Conservation (phyloP, 2,329 filamentous ascomycete genomes). For the Pseudogymnoascus sp. region DNA sequence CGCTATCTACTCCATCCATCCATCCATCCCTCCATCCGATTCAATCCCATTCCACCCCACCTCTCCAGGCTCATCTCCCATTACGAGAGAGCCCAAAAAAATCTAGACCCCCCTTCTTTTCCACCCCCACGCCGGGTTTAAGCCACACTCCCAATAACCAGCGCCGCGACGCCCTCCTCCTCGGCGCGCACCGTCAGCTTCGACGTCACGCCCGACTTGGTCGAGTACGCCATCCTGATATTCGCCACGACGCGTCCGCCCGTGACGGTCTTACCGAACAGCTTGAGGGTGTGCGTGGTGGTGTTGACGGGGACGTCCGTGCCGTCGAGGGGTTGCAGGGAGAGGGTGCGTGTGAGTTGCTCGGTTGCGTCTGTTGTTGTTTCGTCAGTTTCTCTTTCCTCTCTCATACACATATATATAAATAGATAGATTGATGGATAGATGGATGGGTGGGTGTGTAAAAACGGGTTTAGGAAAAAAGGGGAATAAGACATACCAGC, state of each 20-base stretch:
- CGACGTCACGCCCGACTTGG: slow-evolving; percentile 88
- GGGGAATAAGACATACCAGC: slow-evolving; percentile 52
- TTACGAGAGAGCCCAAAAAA: not conserved
- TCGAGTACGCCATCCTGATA: slow-evolving; percentile 88
- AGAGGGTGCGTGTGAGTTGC: slow-evolving; percentile 77
- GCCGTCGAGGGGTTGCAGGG: slow-evolving; percentile 87
- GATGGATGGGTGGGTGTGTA: too few relatives aligned
- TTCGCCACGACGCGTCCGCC: slow-evolving; percentile 83
- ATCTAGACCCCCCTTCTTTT: not conserved
- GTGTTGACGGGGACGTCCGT: slow-evolving; percentile 84
- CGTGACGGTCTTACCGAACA: slow-evolving; percentile 89
- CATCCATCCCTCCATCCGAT: not conserved
- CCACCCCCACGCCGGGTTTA: slow-evolving; percentile 12
- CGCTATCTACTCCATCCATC: slow-evolving; percentile 9
- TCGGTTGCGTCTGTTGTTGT: slow-evolving; percentile 73
- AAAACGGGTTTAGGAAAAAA: not conserved
- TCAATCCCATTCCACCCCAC: not conserved
- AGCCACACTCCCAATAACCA: slow-evolving; percentile 79
- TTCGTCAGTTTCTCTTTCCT: slow-evolving; percentile 21
- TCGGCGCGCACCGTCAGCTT: slow-evolving; percentile 91
- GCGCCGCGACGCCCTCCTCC: slow-evolving; percentile 80
- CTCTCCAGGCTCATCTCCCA: not conserved
- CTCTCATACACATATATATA: too few relatives aligned
- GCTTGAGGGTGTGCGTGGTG: slow-evolving; percentile 88
- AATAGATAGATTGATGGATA: not conserved